Percentiles rank a stretch among this genome's conserved stretches.
Conservation (phyloP, 2,329 filamentous ascomycete genomes). For the Knoxdaviesia proteae region DNA sequence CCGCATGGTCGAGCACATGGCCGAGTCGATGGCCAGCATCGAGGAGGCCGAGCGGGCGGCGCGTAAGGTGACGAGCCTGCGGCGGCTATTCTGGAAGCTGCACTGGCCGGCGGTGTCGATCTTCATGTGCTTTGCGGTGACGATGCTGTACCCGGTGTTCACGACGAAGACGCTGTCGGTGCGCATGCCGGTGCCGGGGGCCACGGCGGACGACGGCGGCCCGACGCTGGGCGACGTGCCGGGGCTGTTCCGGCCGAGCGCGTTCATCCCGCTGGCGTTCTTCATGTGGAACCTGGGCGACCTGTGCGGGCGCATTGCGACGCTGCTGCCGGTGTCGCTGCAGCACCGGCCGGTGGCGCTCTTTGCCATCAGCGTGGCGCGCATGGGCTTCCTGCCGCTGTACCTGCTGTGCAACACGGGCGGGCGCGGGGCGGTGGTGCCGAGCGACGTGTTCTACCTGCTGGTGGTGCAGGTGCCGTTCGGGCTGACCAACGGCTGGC, state of each 20-base stretch:
- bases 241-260: slow-evolving; percentile 44
- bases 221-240: slow-evolving; percentile 14
- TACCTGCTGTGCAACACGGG: slow-evolving; percentile 81
- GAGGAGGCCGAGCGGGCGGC: slow-evolving; percentile 30
- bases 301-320: slow-evolving; percentile 51
- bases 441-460: slow-evolving; percentile 77
- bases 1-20: slow-evolving; percentile 25
- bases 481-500: slow-evolving; percentile 69
- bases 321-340: slow-evolving; percentile 35
- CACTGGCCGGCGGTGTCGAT: slow-evolving; percentile 59
- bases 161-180: slow-evolving; percentile 43
- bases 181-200: not conserved
- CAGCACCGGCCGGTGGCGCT: slow-evolving; percentile 43
- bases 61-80: slow-evolving; percentile 32
- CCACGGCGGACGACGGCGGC: slow-evolving; percentile 7
- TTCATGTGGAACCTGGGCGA: slow-evolving; percentile 90
- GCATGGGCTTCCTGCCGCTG: slow-evolving; percentile 56
- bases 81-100: slow-evolving; percentile 53
- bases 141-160: slow-evolving; percentile 93
- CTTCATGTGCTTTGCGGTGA: slow-evolving; percentile 60
- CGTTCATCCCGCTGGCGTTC: slow-evolving; percentile 80
- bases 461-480: slow-evolving; percentile 65
- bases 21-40: slow-evolving; percentile 26
- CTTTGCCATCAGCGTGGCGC: slow-evolving; percentile 43
- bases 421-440: slow-evolving; percentile 49